These are phyloP conservation scores for Nymphaea thermarum DNA, from an alignment of 164 flowering plant species.

Conservation along the genomic window DNA sequence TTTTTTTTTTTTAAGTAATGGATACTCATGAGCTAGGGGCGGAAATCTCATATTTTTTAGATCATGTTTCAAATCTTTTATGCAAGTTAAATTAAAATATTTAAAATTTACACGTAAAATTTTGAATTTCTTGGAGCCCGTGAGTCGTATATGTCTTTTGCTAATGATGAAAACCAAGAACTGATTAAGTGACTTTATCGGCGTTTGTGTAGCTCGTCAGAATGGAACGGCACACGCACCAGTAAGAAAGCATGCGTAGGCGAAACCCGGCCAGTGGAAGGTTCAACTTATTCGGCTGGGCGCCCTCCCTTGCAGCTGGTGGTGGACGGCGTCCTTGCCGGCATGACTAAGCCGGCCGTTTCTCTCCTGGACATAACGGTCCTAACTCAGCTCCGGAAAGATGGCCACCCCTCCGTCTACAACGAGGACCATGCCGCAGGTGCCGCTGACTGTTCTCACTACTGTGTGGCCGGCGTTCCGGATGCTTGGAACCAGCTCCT, in stretches of 20 bases:
- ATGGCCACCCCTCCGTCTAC: conserved; percentile 29
- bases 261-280: conserved; percentile 16
- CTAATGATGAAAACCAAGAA: too few species aligned
- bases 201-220: conserved; percentile 13
- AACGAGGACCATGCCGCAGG: conserved; percentile 38
- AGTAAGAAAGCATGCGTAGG: conserved; percentile 15
- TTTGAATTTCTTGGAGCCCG: too few species aligned
- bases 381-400: conserved; percentile 29
- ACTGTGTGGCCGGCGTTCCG: conserved; percentile 51
- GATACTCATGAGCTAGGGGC: too few species aligned
- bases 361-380: conserved; percentile 23
- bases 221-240: conserved; percentile 24
- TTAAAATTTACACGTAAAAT: too few species aligned
- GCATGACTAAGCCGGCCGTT: conserved; percentile 19
- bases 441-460: conserved; percentile 44
- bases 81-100: too few species aligned
- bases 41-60: too few species aligned
- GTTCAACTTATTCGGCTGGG: conserved; percentile 21
- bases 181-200: too few species aligned
- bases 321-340: conserved; percentile 18
- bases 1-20: too few species aligned
- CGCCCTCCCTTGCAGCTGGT: conserved; percentile 9
- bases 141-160: too few species aligned
- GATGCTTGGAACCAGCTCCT: conserved; percentile 50
- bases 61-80: too few species aligned